Percentiles rank a stretch among this genome's conserved stretches.
Evolutionary conservation across 2,329 filamentous ascomycete genomes (phyloP).

Genomic region (Penicillium sp.): DNA sequence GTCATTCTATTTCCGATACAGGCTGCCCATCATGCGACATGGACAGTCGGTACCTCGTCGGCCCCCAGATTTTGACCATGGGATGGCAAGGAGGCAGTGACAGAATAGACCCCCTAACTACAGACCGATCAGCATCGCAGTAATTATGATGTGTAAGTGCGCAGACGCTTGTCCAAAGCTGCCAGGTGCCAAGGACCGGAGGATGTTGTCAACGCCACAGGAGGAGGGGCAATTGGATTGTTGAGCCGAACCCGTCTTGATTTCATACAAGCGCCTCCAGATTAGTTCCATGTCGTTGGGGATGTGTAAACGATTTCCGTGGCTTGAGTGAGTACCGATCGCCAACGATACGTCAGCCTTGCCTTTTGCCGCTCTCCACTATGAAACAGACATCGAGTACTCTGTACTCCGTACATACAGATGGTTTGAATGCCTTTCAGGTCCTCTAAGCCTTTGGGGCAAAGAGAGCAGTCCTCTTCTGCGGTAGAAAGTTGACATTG

Average conservation of each 20-base stretch:
- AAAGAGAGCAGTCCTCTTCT: background rate
- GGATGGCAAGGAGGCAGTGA: background rate
- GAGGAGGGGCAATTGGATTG: background rate
- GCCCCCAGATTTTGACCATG: background rate
- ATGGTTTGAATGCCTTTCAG: background rate
- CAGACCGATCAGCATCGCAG: background rate
- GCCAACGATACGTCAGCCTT: background rate
- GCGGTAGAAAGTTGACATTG: background rate
- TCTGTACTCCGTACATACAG: background rate
- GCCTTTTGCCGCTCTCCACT: background rate
- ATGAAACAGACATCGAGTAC: background rate
- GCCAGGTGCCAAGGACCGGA: background rate
- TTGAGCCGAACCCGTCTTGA: background rate
- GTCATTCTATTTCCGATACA: background rate
- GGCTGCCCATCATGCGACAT: background rate
- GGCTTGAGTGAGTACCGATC: constrained; percentile 2
- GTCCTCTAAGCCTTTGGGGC: background rate
- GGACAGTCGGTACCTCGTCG: background rate
- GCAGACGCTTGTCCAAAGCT: background rate
- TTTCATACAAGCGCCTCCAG: background rate
- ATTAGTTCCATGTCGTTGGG: background rate
- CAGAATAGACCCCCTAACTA: background rate
- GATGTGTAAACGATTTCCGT: background rate
- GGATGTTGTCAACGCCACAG: background rate
- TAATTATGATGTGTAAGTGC: background rate